Base-by-base conservation (phyloP, 2,329 filamentous ascomycete species). In the Juglanconis oblonga region DNA sequence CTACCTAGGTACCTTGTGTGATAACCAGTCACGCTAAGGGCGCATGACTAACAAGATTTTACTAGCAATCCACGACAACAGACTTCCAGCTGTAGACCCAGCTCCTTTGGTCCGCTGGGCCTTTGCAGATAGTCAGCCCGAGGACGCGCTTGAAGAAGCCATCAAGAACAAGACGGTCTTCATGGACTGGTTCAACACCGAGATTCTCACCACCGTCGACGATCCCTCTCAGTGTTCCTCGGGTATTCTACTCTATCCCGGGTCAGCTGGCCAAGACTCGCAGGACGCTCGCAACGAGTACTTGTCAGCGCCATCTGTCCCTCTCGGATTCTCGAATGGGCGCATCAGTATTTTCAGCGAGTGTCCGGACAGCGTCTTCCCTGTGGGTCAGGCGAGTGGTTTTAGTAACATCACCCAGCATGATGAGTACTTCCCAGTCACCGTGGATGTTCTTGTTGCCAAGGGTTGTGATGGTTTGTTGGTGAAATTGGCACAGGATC, bases 381-480 rank as follows among this genome's bases (percentile, higher is more conserved):
- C 78, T 0, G 67, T 80, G 3, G 77, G 80, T 2, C 70, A 80
- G 65, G 68, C 76, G 0, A 62, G 66, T 1, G 67, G 67, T 4
- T 58, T 47, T 36, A 76, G 73, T 47, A 57, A 52, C 5, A 74
- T 84, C 7, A 79, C 77, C 0, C 73, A 76, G 1, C 78, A 80
- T 44, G 73, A 74, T 5, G 80, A 83, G 65, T 71, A 71, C 50
- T 68, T 87, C 38, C 86, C 85, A 0, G 84, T 88, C 0, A 79
- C 81, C 1, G 78, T 87, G 0, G 77, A 84, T 62, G 72, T 87
- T 24, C 72, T 87, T 71, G 84, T 78, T 0, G 81, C 83, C 0
- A 81, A 79, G 64, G 84, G 85, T 0, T 88, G 86, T 63, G 86
- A 88, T 70, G 81, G 82, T 0, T 76, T 87, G 73, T 66, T 87